These are phyloP conservation scores for Phoma sp. DNA, from an alignment of 2,329 filamentous ascomycete genomes.

Conservation along the genomic window DNA sequence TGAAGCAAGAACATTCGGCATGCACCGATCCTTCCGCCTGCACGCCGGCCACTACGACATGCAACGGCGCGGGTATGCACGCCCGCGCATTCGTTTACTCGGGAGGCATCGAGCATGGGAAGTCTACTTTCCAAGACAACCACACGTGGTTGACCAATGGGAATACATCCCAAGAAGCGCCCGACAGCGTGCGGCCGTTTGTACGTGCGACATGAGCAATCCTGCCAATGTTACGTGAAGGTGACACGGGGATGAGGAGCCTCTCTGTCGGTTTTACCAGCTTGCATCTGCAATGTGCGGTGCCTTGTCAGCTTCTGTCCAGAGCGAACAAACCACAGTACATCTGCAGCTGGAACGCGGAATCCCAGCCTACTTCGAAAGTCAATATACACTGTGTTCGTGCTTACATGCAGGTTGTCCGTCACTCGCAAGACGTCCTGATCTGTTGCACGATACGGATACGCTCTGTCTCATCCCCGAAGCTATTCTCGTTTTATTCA, in stretches of 20 bases:
- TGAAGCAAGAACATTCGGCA: neutral
- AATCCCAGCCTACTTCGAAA: no score
- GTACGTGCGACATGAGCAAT: conserved; percentile 10
- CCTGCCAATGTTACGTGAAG: neutral
- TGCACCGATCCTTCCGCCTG: conserved; percentile 2
- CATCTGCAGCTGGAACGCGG: no score
- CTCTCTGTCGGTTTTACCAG: neutral
- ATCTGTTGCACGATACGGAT: no score
- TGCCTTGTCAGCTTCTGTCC: neutral
- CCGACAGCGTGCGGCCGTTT: conserved; percentile 11
- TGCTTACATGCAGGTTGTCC: no score
- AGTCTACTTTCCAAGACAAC: neutral
- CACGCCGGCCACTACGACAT: neutral
- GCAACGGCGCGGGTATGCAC: neutral
- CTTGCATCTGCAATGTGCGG: neutral
- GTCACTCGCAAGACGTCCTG: no score
- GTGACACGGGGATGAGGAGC: conserved; percentile 1
- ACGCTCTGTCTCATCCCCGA: no score
- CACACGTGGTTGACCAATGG: neutral
- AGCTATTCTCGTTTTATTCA: no score
- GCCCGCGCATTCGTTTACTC: neutral
- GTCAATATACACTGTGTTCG: no score
- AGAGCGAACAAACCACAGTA: neutral
- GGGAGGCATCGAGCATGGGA: conserved; percentile 4
- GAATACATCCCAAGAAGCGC: neutral